These are phyloP conservation scores for Geotrichum ghanense DNA, from an alignment of 805 yeast genomes.

Conservation along the genomic window DNA sequence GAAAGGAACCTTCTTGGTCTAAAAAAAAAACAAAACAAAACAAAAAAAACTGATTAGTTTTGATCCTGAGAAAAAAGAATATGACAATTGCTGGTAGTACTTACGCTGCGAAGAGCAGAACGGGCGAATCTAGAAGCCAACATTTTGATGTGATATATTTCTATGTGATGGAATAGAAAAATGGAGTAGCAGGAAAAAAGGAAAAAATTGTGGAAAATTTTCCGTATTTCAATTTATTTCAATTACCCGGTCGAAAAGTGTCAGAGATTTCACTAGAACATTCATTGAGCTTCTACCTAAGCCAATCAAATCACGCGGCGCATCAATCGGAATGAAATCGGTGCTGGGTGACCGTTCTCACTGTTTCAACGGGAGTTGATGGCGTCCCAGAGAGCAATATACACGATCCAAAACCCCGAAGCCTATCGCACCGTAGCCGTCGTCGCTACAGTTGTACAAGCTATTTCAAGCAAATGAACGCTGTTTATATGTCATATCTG, in stretches of 20 bases:
- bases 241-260: background rate
- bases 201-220: background rate
- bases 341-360: too few relatives aligned
- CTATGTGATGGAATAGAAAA: background rate
- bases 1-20: slow-evolving; percentile 7
- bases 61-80: background rate
- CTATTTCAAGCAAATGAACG: too few relatives aligned
- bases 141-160: slow-evolving; percentile 14
- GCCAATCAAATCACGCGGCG: too few relatives aligned
- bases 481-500: too few relatives aligned
- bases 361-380: too few relatives aligned
- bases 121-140: slow-evolving; percentile 32
- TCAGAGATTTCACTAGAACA: background rate
- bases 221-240: background rate
- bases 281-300: too few relatives aligned
- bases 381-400: too few relatives aligned
- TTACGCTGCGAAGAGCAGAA: slow-evolving; percentile 21
- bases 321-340: too few relatives aligned
- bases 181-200: background rate
- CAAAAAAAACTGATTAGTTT: background rate
- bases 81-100: slow-evolving; percentile 8
- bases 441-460: too few relatives aligned
- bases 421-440: too few relatives aligned
- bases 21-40: too few relatives aligned
- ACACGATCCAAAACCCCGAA: too few relatives aligned